A percentile compares a stretch with the other conserved stretches of the same genome.
These are phyloP conservation scores for Suhomyces sp. DNA, from an alignment of 805 yeast genomes.

Conservation along the genomic window DNA sequence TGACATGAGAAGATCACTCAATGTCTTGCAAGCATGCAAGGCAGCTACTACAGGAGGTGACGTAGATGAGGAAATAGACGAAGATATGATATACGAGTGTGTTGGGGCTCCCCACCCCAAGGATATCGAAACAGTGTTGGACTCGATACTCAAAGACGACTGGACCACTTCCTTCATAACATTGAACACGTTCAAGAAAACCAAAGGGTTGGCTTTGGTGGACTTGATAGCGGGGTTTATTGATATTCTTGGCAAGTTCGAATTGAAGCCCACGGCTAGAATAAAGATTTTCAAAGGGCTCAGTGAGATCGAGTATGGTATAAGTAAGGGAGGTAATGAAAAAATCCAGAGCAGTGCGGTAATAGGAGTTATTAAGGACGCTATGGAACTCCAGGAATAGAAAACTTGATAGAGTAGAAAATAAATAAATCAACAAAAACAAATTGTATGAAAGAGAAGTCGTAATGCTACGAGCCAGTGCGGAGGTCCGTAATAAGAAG, in stretches of 20 bases:
- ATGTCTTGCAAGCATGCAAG: conserved; percentile 90
- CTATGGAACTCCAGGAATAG: conserved; percentile 41
- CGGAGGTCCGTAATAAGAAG: not conserved
- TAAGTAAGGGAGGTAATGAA: conserved; percentile 90
- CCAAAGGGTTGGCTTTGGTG: conserved; percentile 84
- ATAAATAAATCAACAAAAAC: not conserved
- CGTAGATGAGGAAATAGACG: conserved; percentile 52
- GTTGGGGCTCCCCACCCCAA: conserved; percentile 93
- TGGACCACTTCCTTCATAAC: conserved; percentile 78
- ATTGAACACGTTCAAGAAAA: conserved; percentile 58
- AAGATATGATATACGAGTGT: conserved; percentile 83
- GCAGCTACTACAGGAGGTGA: conserved; percentile 54
- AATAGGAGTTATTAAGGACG: conserved; percentile 77
- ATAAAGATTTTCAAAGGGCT: conserved; percentile 64
- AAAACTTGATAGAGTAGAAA: not conserved
- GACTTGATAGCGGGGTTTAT: conserved; percentile 79
- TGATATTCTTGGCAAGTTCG: conserved; percentile 64
- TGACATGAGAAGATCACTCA: conserved; percentile 93
- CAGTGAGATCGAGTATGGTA: conserved; percentile 86
- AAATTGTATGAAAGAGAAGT: not conserved
- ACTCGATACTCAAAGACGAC: conserved; percentile 78
- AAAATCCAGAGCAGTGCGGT: conserved; percentile 86
- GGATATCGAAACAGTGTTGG: conserved; percentile 72
- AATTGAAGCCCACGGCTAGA: conserved; percentile 61
- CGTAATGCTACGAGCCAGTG: not conserved